Base-by-base conservation (phyloP, 2,329 filamentous ascomycete species). In the Neocucurbitaria cava region DNA sequence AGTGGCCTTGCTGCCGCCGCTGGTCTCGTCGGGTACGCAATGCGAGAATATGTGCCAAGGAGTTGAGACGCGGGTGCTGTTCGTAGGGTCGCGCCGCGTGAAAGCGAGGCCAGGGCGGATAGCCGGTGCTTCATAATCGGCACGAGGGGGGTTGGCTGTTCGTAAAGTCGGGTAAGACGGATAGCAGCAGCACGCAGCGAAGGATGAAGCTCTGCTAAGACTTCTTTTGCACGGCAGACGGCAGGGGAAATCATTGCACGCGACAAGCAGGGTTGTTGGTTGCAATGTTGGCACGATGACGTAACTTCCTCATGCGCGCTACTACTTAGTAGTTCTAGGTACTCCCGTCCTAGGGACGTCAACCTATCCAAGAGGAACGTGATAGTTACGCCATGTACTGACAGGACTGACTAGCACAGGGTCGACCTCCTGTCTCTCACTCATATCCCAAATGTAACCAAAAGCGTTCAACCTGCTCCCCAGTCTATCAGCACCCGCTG, bases 41-140 rank as follows among this genome's bases (percentile, higher is more conserved):
- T 42, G 44, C 40, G 52, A 31, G 40, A 46, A 43, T 13, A 52
- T 28, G 17, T 33, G 17, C 47, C 44, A n/a, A 50, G 40, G 15
- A 55, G 53, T 45, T 43, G 46, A 49, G 24, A 51, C 39, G n/a
- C 60, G 28, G 9, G 52, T 35, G 62, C 44, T n/a, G 58, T 54
- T 41, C 54, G 54, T 48, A 48, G 52, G 24, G 54, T 46, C 24
- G 52, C 52, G 36, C 59, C 41, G 51, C 61, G 62, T 46, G 68
- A 31, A 26, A 70, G 58, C 33, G 62, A 53, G 23, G 56, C 52
- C 46, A 70, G 49, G 41, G 65, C 58, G 11, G 64, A 58, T 57
- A 74, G 58, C 56, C 69, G 64, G 45, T 71, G 69, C 59, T 65
- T 74, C 72, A 75, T 75, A 18, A 46, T 58, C 44, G 40, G 35